Percentiles rank a stretch among this genome's conserved stretches.
phyloP scores from a whole-genome alignment of 2,329 filamentous ascomycete genomes.

The Paracamarosporium sp. region DNA sequence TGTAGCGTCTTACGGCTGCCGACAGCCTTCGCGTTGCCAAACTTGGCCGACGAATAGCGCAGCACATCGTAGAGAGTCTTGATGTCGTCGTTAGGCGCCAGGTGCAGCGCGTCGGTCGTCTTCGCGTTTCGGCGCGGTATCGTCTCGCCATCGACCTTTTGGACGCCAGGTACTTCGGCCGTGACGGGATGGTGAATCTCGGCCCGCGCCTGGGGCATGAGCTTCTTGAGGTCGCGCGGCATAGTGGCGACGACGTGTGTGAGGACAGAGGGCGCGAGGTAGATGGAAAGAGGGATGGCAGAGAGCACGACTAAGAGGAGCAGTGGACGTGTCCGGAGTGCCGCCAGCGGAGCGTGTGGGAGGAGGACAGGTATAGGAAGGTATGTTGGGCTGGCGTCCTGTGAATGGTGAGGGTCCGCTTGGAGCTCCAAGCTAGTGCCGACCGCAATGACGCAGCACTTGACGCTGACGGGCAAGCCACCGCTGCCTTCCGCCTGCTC shows the following conservation, averaged over 20 bases:
- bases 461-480: neutral
- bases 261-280: conserved; percentile 14
- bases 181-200: conserved; percentile 75
- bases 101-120: conserved; percentile 73
- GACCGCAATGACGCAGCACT: conserved; percentile 30
- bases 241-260: conserved; percentile 28
- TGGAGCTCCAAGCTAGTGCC: conserved; percentile 16
- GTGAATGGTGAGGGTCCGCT: conserved; percentile 11
- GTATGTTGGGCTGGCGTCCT: conserved; percentile 6
- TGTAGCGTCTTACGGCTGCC: conserved; percentile 77
- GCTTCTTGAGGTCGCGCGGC: conserved; percentile 54
- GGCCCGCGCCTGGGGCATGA: conserved; percentile 55
- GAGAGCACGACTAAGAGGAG: conserved; percentile 22
- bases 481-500: neutral
- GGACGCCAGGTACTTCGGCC: conserved; percentile 71
- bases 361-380: conserved; percentile 2
- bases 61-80: conserved; percentile 82
- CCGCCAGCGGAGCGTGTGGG: conserved; percentile 31
- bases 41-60: conserved; percentile 68
- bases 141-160: conserved; percentile 80
- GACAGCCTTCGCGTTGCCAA: conserved; percentile 59
- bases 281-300: conserved; percentile 25
- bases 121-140: conserved; percentile 77
- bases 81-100: conserved; percentile 71
- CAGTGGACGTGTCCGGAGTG: conserved; percentile 13